Percentiles rank a stretch among this genome's conserved stretches.
Evolutionary conservation across 73 alveolate genomes (phyloP).

Genomic region (Blepharisma stoltei): DNA sequence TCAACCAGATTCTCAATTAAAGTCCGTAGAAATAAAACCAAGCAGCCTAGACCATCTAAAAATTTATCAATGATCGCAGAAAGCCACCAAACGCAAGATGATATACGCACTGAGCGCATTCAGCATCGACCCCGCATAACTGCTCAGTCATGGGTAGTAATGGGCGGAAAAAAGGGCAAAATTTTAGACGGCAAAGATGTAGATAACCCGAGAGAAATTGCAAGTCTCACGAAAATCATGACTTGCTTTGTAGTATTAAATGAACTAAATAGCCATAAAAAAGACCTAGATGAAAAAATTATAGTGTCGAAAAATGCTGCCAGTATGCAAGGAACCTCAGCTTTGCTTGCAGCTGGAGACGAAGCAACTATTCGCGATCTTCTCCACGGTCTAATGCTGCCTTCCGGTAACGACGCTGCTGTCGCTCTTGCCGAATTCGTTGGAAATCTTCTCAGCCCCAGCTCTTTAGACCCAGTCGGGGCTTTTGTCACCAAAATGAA

Average conservation of each 20-base stretch:
- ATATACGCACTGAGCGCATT: too few species aligned
- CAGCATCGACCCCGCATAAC: slow-evolving; percentile 1
- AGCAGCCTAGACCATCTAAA: too few species aligned
- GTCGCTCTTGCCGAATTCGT: slow-evolving; percentile 34
- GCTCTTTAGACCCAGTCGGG: neutral
- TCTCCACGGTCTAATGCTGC: slow-evolving; percentile 60
- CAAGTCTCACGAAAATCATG: slow-evolving; percentile 62
- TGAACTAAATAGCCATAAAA: slow-evolving; percentile 11
- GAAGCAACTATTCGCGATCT: slow-evolving; percentile 40
- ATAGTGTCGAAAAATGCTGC: slow-evolving; percentile 44
- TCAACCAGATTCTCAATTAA: too few species aligned
- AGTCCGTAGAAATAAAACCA: too few species aligned
- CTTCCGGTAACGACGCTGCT: slow-evolving; percentile 70
- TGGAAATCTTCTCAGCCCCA: slow-evolving; percentile 1
- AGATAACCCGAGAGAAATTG: slow-evolving; percentile 44
- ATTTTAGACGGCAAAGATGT: slow-evolving; percentile 7
- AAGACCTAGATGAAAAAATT: slow-evolving; percentile 34
- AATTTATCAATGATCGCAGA: too few species aligned
- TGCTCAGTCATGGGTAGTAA: neutral
- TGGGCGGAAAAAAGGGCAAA: slow-evolving; percentile 11
- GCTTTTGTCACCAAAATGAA: slow-evolving; percentile 52
- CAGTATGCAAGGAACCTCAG: slow-evolving; percentile 51
- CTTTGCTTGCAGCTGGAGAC: slow-evolving; percentile 47
- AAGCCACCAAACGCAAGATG: too few species aligned
- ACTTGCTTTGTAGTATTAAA: slow-evolving; percentile 43